Evolutionary conservation across 441 rosid genomes (phyloP).

Genomic region (Heliophila coronopifolia): DNA sequence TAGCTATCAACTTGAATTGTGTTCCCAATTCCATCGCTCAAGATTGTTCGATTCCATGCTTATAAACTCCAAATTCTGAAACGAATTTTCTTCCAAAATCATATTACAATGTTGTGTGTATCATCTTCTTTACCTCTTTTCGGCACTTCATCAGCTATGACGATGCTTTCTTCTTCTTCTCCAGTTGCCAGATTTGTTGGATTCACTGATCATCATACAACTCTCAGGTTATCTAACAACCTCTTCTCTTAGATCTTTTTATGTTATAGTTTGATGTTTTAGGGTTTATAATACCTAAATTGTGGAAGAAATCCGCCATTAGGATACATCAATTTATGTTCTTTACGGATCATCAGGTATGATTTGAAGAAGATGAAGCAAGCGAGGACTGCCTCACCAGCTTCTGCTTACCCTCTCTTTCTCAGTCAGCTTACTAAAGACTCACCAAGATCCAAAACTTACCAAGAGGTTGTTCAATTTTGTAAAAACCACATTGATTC

Average conservation of each 20-base stretch:
- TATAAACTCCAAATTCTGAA: constrained; percentile 9
- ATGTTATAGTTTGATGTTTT: not conserved
- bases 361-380: no score
- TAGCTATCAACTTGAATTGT: constrained; percentile 25
- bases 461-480: constrained; percentile 78
- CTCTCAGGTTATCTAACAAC: constrained; percentile 35
- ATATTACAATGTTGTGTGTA: constrained; percentile 28
- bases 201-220: constrained; percentile 16
- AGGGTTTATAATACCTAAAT: not conserved
- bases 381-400: no score
- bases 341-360: constrained; percentile 81
- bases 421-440: constrained; percentile 51
- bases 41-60: constrained; percentile 8
- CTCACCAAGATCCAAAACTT: constrained; percentile 45
- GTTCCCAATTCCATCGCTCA: constrained; percentile 13
- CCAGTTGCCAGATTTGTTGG: constrained; percentile 18
- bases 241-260: not conserved
- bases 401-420: constrained; percentile 58
- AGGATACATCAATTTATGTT: constrained; percentile 53
- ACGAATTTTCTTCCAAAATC: no score
- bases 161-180: constrained; percentile 24
- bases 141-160: constrained; percentile 22
- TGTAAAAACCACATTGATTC: constrained; percentile 22
- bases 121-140: constrained; percentile 28
- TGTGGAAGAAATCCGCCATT: constrained; percentile 36